Evolutionary conservation across 441 rosid genomes (phyloP), one percentile per base, ranked within the genome.

Genomic region (Hura crepitans): DNA sequence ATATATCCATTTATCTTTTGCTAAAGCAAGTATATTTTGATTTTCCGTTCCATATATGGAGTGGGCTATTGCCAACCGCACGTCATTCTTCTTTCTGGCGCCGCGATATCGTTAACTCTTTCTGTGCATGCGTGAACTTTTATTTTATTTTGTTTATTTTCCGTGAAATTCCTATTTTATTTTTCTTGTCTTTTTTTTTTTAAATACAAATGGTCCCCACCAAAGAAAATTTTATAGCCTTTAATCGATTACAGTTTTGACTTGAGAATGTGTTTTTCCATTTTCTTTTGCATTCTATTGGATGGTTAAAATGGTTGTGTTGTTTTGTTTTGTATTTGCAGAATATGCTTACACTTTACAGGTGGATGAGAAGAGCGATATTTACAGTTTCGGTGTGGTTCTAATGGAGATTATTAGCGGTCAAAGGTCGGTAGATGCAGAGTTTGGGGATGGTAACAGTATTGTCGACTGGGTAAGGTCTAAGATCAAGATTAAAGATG

Each of bases 361-460:
- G 71, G 97, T 94, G 39, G 97, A 94, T 25, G 97, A 92, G 69
- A 94, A 90, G 87, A 92, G 97, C 56, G 99, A 94, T 60, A 90
- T 94, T 11, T 94, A 94, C 59, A 94, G 99, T 77, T 94, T 63
- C 1, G 99, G 99, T 13, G 99, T 94, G 62, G 93, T 94, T 74
- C 65, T 94, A 14, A 81, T 92, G 86, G 99, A 94, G 78, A 82
- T 94, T 9, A 75, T 90, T 17, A 81, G 85, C 0, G 97, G 97
- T 0, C 92, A 82, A 69, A 81, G 86, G 78, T 94, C 97, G 0
- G 97, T 94, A 1, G 97, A 89, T 10, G 71, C 92, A 0, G 97
- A 89, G 49, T 92, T 86, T n/a, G 99, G 97, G 13, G 99, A 94
- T n/a, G 97, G 97, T 2, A 90, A 90, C 37, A 92, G 90, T 84